phyloP scores from a whole-genome alignment of 352 stramenopile genomes.

The Pythium graminicola region DNA sequence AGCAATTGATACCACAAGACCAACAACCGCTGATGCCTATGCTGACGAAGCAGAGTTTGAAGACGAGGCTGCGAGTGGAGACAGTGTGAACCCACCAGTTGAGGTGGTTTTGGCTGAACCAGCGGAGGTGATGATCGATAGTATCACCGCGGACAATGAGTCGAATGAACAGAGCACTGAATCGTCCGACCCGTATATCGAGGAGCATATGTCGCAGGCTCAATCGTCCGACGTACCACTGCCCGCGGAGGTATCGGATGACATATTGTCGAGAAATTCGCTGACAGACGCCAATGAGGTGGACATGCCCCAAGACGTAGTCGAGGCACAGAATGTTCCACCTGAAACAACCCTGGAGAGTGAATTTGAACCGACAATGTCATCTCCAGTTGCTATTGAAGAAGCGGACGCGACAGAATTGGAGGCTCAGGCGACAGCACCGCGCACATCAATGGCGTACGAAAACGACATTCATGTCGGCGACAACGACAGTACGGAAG shows the following conservation, averaged over 20 bases:
- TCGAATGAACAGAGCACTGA: no score
- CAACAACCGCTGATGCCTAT: slow-evolving; percentile 18
- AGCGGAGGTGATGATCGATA: neutral
- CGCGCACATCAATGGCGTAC: slow-evolving; percentile 1
- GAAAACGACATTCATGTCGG: neutral
- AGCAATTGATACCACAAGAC: neutral
- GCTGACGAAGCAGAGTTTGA: slow-evolving; percentile 30
- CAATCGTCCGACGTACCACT: no score
- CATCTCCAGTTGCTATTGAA: neutral
- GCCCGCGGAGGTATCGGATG: no score
- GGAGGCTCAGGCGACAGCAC: neutral
- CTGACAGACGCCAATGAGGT: no score
- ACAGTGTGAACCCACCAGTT: neutral
- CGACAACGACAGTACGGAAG: neutral
- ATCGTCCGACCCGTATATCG: no score
- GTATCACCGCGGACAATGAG: no score
- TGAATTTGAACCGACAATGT: no score
- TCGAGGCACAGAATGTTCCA: no score
- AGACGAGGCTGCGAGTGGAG: slow-evolving; percentile 11
- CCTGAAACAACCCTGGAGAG: no score
- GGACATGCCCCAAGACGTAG: no score
- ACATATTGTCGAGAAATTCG: no score
- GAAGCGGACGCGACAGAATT: neutral
- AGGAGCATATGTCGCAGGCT: no score
- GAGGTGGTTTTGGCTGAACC: neutral